Percentiles rank a stretch among this genome's conserved stretches.
These are phyloP conservation scores for Tetradesmus obliquus DNA, from an alignment of 139 green algal species.

Conservation along the genomic window DNA sequence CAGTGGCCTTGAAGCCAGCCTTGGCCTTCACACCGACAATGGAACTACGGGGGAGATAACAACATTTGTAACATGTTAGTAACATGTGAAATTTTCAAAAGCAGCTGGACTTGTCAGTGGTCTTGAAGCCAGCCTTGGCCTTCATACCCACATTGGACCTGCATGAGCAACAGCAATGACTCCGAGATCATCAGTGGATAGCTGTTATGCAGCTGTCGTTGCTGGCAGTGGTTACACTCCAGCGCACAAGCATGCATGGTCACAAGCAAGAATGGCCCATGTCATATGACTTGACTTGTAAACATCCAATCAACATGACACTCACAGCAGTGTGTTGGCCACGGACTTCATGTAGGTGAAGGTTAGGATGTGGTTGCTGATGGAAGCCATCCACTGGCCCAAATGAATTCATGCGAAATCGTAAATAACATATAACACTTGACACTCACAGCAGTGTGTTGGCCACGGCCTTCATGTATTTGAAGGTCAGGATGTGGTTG, in stretches of 20 bases:
- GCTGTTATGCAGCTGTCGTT: too few species aligned
- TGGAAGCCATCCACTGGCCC: not conserved
- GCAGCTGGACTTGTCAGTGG: not conserved
- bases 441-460: conserved; percentile 47
- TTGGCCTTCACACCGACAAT: conserved; percentile 37
- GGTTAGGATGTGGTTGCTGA: too few species aligned
- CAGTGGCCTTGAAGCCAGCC: conserved; percentile 49
- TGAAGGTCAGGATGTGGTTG: conserved; percentile 51
- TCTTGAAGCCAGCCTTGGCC: conserved; percentile 45
- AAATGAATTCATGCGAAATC: not conserved
- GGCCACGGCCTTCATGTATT: conserved; percentile 40
- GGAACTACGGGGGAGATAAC: conserved; percentile 5
- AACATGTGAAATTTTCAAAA: not conserved
- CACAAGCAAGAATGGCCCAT: too few species aligned
- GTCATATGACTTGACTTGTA: too few species aligned
- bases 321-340: conserved; percentile 47
- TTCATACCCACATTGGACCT: conserved; percentile 39
- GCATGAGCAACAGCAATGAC: not conserved
- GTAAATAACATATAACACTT: not conserved
- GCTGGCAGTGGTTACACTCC: too few species aligned
- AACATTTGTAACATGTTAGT: not conserved
- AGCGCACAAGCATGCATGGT: too few species aligned
- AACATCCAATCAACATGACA: not conserved
- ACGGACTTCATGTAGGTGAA: conserved; percentile 49
- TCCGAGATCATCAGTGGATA: too few species aligned